Conservation (phyloP, 108 stramenopile species). For the Bacterosira constricta region DNA sequence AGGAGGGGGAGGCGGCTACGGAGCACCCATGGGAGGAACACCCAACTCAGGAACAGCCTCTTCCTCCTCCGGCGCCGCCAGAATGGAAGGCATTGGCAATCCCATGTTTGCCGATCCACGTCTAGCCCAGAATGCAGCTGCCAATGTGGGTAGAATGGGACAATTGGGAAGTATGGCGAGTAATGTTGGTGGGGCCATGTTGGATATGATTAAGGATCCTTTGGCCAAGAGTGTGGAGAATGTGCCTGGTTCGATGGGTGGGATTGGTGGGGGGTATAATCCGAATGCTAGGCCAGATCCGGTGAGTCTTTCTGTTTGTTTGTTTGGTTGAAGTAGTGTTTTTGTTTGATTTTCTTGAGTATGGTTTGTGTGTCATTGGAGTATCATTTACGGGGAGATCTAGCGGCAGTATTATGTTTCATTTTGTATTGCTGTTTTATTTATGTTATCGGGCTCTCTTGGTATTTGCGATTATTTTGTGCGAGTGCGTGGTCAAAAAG, state of each 20-base stretch:
- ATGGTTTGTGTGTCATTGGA: too few relatives aligned
- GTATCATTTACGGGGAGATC: too few relatives aligned
- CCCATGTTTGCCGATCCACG: constrained; percentile 90
- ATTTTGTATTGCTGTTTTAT: too few relatives aligned
- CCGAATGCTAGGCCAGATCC: constrained; percentile 57
- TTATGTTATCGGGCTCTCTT: too few relatives aligned
- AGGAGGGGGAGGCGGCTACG: constrained; percentile 28
- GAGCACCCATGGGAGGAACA: constrained; percentile 43
- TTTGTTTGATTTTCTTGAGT: neutral
- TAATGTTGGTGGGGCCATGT: constrained; percentile 69
- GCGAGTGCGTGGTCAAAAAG: too few relatives aligned
- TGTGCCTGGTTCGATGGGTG: neutral
- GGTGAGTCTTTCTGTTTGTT: constrained; percentile 44
- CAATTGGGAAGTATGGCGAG: constrained; percentile 48
- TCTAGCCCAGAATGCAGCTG: constrained; percentile 20
- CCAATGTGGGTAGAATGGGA: constrained; percentile 12
- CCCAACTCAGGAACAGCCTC: constrained; percentile 18
- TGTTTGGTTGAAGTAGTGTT: neutral
- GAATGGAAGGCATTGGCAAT: constrained; percentile 92
- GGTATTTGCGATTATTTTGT: too few relatives aligned
- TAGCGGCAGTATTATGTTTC: too few relatives aligned
- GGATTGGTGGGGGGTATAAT: constrained; percentile 20
- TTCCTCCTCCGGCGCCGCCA: constrained; percentile 20
- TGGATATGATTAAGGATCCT: constrained; percentile 90
- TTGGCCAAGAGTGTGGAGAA: constrained; percentile 62